phyloP scores from a whole-genome alignment of 257 asterid genomes.

The Primulina eburnea region DNA sequence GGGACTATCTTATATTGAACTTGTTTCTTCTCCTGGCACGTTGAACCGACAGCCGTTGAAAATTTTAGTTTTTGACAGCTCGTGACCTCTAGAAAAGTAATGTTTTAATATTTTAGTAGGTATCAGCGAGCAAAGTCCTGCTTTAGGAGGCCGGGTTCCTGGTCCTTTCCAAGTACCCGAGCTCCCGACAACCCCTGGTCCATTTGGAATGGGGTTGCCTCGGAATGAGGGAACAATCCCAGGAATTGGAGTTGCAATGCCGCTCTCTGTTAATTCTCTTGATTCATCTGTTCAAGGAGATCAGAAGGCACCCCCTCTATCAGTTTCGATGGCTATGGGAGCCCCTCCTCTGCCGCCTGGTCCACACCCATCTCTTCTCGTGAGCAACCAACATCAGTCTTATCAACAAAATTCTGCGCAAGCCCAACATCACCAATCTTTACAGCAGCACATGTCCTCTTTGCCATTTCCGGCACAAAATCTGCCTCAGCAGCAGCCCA shows the following conservation, averaged over 20 bases:
- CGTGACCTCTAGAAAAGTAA: background rate
- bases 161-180: constrained; percentile 67
- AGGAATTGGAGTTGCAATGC: constrained; percentile 98
- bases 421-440: constrained; percentile 57
- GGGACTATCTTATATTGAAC: background rate
- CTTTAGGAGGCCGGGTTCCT: constrained; percentile 49
- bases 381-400: constrained; percentile 72
- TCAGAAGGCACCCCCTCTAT: constrained; percentile 46
- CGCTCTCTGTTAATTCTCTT: constrained; percentile 60
- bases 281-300: constrained; percentile 84
- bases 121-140: constrained; percentile 61
- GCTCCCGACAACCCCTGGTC: constrained; percentile 72
- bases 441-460: constrained; percentile 59
- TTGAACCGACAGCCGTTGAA: background rate
- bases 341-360: constrained; percentile 98
- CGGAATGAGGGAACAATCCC: constrained; percentile 97
- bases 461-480: constrained; percentile 61
- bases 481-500: constrained; percentile 63
- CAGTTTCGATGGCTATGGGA: constrained; percentile 58
- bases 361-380: constrained; percentile 88
- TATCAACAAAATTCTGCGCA: constrained; percentile 75
- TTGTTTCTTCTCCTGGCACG: background rate
- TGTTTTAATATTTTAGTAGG: constrained; percentile 41
- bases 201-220: constrained; percentile 71
- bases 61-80: background rate